Percentiles rank a stretch among this genome's conserved stretches.
These are phyloP conservation scores for Candida sphagnicola DNA, from an alignment of 805 yeast species.

Conservation along the genomic window DNA sequence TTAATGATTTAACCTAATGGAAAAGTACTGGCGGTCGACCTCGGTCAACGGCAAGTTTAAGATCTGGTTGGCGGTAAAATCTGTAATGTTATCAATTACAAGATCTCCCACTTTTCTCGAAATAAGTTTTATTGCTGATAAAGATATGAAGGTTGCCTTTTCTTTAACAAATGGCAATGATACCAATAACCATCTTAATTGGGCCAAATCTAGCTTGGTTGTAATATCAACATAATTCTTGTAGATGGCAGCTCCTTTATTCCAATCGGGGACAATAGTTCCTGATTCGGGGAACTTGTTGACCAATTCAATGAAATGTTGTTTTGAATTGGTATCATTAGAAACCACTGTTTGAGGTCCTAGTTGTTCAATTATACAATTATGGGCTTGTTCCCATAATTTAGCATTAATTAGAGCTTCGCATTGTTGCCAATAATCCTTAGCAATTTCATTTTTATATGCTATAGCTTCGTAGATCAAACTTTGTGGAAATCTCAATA, in stretches of 20 bases:
- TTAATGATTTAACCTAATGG: slow-evolving; percentile 8
- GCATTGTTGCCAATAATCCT: slow-evolving; percentile 57
- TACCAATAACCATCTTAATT: slow-evolving; percentile 31
- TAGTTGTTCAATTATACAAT: slow-evolving; percentile 47
- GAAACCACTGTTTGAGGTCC: slow-evolving; percentile 71
- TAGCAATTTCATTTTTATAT: slow-evolving; percentile 42
- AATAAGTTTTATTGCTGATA: slow-evolving; percentile 53
- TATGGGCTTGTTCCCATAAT: slow-evolving; percentile 61
- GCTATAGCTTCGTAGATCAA: slow-evolving; percentile 60
- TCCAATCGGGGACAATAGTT: slow-evolving; percentile 44
- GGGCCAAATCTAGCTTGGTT: neutral
- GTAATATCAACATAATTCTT: slow-evolving; percentile 41
- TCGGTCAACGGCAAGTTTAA: slow-evolving; percentile 41
- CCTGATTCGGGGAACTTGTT: slow-evolving; percentile 40
- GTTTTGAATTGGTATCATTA: slow-evolving; percentile 31
- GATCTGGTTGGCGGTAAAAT: slow-evolving; percentile 10
- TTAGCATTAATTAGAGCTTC: slow-evolving; percentile 59
- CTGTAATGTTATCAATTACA: slow-evolving; percentile 23
- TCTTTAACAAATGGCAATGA: slow-evolving; percentile 40
- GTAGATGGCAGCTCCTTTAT: slow-evolving; percentile 56
- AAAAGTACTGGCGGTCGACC: slow-evolving; percentile 39
- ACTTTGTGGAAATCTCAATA: slow-evolving; percentile 45
- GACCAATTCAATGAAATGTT: slow-evolving; percentile 37
- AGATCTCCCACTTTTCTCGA: slow-evolving; percentile 44
- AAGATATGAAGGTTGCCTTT: slow-evolving; percentile 24